Base-by-base conservation (phyloP, 192 early-diverging fungal genomes). In the Irineochytrium annulatum region DNA sequence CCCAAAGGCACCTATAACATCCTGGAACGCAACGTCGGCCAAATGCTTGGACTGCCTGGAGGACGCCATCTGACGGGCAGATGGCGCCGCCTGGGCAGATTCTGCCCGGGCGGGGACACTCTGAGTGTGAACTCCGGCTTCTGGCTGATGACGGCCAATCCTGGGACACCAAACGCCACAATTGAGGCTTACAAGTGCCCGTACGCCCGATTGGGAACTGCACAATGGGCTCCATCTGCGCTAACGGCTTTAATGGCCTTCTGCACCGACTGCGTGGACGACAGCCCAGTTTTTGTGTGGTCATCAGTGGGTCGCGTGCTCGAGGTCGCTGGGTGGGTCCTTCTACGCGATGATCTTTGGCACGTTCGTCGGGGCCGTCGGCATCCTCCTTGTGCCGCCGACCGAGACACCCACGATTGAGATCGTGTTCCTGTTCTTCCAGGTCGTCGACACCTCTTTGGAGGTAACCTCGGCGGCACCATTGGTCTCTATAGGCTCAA, bases 391-490 rank as follows among this genome's bases (percentile, higher is more conserved):
- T 32, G 24, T 63, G 32, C 62, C 62, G n/a, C 29, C 28, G 6
- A 41, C 37, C 22, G 62, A 63, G 20, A 39, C 48, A 16, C 62
- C 62, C 26, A 55, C 62, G 0, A 53, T 63, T 37, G 62, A 63
- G 52, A 46, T 63, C 29, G 52, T 63, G 20, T 63, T 63, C 43
- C 55, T 63, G 19, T 63, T 45, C 53, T 63, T 63, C 30, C 62
- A 63, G 43, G 62, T 63, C 3, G 55, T 52, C 26, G 30, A 63
- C 52, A 43, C 39, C 54, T 63, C 19, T 63, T 63, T 55, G 52
- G 46, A 2, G 55, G 19, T 6, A 22, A 57, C 22, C 14, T 65
- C n/a, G 48, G 48, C 5, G 28, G 13, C 4, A 29, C 51, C 30
- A 24, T 65, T 22, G 34, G 46, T 2, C 52, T 20, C 22, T 14